Base-by-base conservation (phyloP, 768 basidiomycete genomes). In the Termitomyces eurrhizus region DNA sequence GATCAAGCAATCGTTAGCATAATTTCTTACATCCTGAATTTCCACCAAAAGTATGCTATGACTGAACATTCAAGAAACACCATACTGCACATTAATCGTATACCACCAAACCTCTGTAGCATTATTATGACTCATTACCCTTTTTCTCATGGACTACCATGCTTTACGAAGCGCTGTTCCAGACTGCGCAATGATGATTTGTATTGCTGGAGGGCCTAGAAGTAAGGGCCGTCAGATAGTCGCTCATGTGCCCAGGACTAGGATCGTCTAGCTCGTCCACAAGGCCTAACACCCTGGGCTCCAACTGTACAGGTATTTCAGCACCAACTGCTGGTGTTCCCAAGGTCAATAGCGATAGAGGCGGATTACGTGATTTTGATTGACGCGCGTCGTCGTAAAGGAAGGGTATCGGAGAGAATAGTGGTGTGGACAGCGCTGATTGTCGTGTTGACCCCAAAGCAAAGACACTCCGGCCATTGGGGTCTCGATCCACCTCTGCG, bases 201-300 rank as follows among this genome's bases (percentile, higher is more conserved):
- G 56, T 37, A 37, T 35, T 36, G 52, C 68, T 62, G 37, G 75
- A 80, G 11, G 88, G 90, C n/a, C 85, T 83, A 9, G 87, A 76
- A 14, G 82, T 83, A 52, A 93, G 73, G 1, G 91, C 78, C 3
- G 83, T 88, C 3, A 90, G 91, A 68, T 85, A 85, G 51, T 92
- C 88, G 65, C 91, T 90, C 79, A 93, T 78, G 71, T 93, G 92
- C 24, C 90, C 92, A 14, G 92, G 92, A 55, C 83, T 78, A 4
- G 92, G 91, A 72, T 93, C 89, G 66, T 93, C 92, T 64, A 93
- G 74, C 72, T 93, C 91, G 64, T 94, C 92, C 33, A 94, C 92
- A n/a, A 93, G 77, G 0, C 92, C 91, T 7, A 93, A 74, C 5
- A 77, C 85, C 67, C 82, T 83, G 11, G 77, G 74, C 42, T 77